Base-by-base conservation (phyloP, 2,329 filamentous ascomycete species). In the Xylariales sp. region DNA sequence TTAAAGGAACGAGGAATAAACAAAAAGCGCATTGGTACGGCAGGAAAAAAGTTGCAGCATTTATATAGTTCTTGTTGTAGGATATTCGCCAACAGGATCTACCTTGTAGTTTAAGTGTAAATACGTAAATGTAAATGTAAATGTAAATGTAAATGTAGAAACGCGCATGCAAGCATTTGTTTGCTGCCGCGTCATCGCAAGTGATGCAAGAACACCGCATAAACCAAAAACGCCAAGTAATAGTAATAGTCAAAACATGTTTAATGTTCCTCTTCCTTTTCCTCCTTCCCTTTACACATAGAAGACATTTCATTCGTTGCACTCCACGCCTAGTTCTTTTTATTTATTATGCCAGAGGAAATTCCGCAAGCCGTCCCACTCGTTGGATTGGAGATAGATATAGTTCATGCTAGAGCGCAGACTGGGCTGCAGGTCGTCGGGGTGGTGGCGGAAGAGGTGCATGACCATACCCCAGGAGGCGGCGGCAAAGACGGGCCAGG, bases 361-460 rank as follows among this genome's bases (percentile, higher is more conserved):
- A 73, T 91, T 98, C 79, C 91, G 84, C 78, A 97, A 83, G 46
- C 91, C 92, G 77, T 97, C 92, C 93, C 95, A 99, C 67, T 92
- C 86, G 76, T 97, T 92, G 71, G 92, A 93, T 80, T 98, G 92
- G 67, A 89, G 86, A 79, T 95, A 99, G 84, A 99, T 97, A 78
- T 99, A 99, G 75, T 89, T 93, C 96, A 99, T 99, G 83, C 94
- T 97, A 81, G 90, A 94, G 79, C 93, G 88, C 84, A 99, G 82
- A 80, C 94, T 97, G 68, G 90, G 89, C 85, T 97, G 96, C 78
- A 99, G 87, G 64, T 92, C 93, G 75, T 97, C 93, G 5, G 96
- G 94, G 82, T 98, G 90, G 87, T 92, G 93, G 75, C 92, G 88
- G 84, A 97, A 99, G 69, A 99, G 81, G 82, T 95, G 93, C 96